These are phyloP conservation scores for Pseudozyma hubeiensis DNA, from an alignment of 1,284 basidiomycete species.

Conservation along the genomic window DNA sequence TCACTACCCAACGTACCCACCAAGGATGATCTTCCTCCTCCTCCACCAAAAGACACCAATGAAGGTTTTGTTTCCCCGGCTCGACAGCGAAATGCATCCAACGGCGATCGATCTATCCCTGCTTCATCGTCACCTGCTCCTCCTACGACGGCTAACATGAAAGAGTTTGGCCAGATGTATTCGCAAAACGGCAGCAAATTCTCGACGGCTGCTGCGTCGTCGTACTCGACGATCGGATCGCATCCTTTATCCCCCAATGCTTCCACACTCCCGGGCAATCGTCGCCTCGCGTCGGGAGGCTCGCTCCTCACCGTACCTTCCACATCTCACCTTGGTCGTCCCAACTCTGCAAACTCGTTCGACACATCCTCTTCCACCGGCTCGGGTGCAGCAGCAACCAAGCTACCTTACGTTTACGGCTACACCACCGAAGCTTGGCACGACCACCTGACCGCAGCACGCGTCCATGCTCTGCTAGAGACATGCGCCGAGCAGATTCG, in stretches of 20 bases:
- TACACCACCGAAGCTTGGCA: slow-evolving; percentile 60
- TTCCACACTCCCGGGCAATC: slow-evolving; percentile 7
- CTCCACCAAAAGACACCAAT: slow-evolving; percentile 18
- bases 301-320: slow-evolving; percentile 12
- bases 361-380: slow-evolving; percentile 3
- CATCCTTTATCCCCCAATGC: slow-evolving; percentile 8
- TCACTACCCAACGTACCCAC: slow-evolving; percentile 37
- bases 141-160: neutral
- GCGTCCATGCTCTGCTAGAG: slow-evolving; percentile 47
- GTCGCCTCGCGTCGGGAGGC: slow-evolving; percentile 5
- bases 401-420: slow-evolving; percentile 47
- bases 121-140: neutral
- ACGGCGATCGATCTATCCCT: neutral
- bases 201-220: slow-evolving; percentile 16
- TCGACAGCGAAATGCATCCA: neutral
- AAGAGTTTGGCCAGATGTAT: slow-evolving; percentile 32
- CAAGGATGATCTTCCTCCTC: slow-evolving; percentile 37
- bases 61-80: neutral
- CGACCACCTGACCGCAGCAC: slow-evolving; percentile 46
- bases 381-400: neutral
- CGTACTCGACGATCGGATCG: neutral
- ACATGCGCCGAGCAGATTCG: slow-evolving; percentile 59
- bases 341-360: slow-evolving; percentile 1
- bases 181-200: neutral
- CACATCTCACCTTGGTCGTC: slow-evolving; percentile 4